These are phyloP conservation scores for Stachybotrys echinatus DNA, from an alignment of 2,329 filamentous ascomycete species.

Conservation along the genomic window DNA sequence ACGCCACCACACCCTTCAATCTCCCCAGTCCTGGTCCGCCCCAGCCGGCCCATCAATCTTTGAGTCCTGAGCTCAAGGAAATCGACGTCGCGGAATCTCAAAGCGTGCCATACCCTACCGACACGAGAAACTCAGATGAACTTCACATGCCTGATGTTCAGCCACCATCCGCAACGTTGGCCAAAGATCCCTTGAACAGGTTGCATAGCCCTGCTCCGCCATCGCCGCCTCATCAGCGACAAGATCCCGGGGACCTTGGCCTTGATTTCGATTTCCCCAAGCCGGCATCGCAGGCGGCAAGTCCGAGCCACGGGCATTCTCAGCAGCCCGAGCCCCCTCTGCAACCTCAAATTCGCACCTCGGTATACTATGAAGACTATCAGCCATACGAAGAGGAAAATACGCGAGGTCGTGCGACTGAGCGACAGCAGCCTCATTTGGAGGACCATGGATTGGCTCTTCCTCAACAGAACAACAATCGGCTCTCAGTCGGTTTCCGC, in stretches of 20 bases:
- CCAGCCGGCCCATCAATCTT: not conserved
- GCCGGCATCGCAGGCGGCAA: slow-evolving; percentile 16
- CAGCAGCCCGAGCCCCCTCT: slow-evolving; percentile 6
- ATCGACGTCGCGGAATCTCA: not conserved
- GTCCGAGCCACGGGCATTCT: not conserved
- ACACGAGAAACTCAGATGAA: slow-evolving; percentile 17
- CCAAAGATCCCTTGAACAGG: slow-evolving; percentile 19
- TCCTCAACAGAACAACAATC: slow-evolving; percentile 48
- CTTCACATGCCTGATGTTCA: slow-evolving; percentile 20
- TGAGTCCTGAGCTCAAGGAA: not conserved
- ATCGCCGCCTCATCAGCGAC: slow-evolving; percentile 10
- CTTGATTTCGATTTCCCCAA: slow-evolving; percentile 30
- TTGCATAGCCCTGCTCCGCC: slow-evolving; percentile 14
- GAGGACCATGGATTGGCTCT: slow-evolving; percentile 40
- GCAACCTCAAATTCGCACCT: slow-evolving; percentile 21
- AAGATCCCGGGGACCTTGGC: slow-evolving; percentile 14
- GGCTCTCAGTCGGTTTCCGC: slow-evolving; percentile 68
- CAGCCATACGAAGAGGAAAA: slow-evolving; percentile 13
- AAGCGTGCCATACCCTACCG: not conserved
- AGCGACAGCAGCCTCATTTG: slow-evolving; percentile 19
- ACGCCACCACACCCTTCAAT: slow-evolving; percentile 29
- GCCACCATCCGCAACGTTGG: slow-evolving; percentile 20
- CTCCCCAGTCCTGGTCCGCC: slow-evolving; percentile 1
- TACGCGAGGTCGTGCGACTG: slow-evolving; percentile 28
- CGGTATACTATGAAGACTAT: slow-evolving; percentile 27